Evolutionary conservation across 805 yeast genomes (phyloP), one percentile per base, ranked within the genome.

Genomic region (Metschnikowia kunwiensis): DNA sequence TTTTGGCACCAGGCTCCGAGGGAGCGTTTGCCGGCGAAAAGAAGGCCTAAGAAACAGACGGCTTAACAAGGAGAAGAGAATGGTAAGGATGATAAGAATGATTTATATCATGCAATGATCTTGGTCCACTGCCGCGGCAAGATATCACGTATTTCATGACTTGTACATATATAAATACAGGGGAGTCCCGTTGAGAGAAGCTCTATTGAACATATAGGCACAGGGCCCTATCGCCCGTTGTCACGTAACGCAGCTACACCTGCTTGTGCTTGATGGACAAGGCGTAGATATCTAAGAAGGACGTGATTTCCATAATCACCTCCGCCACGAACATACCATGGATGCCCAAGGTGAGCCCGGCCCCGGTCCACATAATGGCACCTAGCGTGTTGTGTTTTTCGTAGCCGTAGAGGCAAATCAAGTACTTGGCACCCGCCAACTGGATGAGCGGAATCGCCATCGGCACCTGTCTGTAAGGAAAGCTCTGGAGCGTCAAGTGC

Each of bases 281-380:
- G 5, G 95, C 93, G 61, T 80, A 83, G 47, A 91, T 88, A 55
- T 87, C 96, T 50, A 91, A 69, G 54, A 77, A 88, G 3, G 72
- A 64, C 9, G 95, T 86, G 50, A 87, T 84, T 45, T 80, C 88
- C 60, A 79, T 76, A 51, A 91, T 80, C 50, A 86, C 80, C 47
- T 86, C 93, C 30, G 80, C 70, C 32, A 91, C 78, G 51, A 86
- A 82, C 63, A 80, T 70, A 21, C 75, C 67, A 68, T 83, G 86
- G 51, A 86, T 63, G 18, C 85, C 83, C 44, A 77, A 54, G 42
- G 88, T 71, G 38, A 84, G 43, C 13, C 88, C 83, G 36, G 78
- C 65, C n/a, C 86, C 84, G 32, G 75, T 50, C 81, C 84, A 78
- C 40, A 77, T 65, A 40, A 85, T 50, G 28, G 77, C 71, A 45